A percentile compares a stretch with the other conserved stretches of the same genome.
Evolutionary conservation across 2,329 filamentous ascomycete genomes (phyloP).

Genomic region (Leptographium lundbergii): DNA sequence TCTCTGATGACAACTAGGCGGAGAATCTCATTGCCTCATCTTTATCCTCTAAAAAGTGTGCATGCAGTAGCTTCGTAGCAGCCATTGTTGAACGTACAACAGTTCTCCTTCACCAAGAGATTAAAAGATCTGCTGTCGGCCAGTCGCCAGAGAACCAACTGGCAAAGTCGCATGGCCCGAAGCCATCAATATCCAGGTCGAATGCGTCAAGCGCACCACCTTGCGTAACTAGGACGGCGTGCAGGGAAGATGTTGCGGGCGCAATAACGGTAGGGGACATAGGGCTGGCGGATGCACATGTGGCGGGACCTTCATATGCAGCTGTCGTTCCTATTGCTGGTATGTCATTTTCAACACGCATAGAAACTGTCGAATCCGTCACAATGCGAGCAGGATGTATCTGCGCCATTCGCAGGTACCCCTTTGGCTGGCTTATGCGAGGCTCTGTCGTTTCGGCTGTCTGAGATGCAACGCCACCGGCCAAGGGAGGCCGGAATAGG

Average conservation of each 20-base stretch:
- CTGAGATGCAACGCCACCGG: neutral
- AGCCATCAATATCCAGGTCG: conserved; percentile 18
- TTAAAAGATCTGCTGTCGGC: conserved; percentile 4
- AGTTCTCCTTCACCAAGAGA: neutral
- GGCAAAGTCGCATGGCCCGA: conserved; percentile 10
- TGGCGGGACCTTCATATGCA: neutral
- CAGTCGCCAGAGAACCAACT: conserved; percentile 16
- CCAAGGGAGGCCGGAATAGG: conserved; percentile 4
- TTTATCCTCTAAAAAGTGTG: neutral
- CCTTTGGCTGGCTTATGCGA: neutral
- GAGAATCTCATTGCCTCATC: neutral
- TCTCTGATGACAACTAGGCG: neutral
- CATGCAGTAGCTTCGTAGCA: neutral
- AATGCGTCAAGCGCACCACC: conserved; percentile 17
- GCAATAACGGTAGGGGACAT: neutral
- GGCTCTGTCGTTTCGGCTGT: neutral
- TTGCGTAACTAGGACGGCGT: neutral
- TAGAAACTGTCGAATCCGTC: neutral
- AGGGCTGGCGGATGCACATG: neutral
- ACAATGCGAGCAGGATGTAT: too few species aligned
- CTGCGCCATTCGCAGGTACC: neutral
- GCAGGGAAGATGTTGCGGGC: neutral
- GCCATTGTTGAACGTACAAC: too few species aligned
- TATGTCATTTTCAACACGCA: neutral
- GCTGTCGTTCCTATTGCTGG: neutral